A percentile compares a stretch with the other conserved stretches of the same genome.
Conservation (phyloP, 75 land plant genomes). For the Selaginella moellendorffii region DNA sequence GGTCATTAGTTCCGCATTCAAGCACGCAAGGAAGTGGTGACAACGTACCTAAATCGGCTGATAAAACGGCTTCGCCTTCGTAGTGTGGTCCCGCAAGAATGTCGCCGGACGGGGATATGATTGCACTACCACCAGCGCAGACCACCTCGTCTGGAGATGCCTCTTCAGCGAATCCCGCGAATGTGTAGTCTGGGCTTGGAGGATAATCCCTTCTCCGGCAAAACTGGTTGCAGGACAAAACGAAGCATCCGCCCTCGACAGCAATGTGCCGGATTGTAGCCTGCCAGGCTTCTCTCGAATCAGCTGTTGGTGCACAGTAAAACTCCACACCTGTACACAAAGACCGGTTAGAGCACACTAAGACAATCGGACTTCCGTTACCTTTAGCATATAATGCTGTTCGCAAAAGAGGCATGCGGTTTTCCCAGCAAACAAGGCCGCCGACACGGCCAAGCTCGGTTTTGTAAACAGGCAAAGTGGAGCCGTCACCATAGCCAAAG, state of each 20-base stretch:
- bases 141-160: conserved; percentile 63
- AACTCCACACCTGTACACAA: conserved; percentile 59
- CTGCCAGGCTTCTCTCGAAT: conserved; percentile 72
- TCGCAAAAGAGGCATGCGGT: conserved; percentile 89
- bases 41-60: conserved; percentile 72
- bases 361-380: conserved; percentile 8
- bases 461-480: conserved; percentile 85
- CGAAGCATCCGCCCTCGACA: conserved; percentile 91
- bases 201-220: conserved; percentile 90
- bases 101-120: conserved; percentile 76
- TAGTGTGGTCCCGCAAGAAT: conserved; percentile 88
- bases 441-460: conserved; percentile 79
- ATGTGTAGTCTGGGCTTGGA: conserved; percentile 78
- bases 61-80: conserved; percentile 77
- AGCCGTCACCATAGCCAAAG: conserved; percentile 98
- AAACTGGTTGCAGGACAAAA: conserved; percentile 89
- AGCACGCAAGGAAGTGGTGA: too few relatives aligned
- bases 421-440: conserved; percentile 94
- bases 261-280: conserved; percentile 90
- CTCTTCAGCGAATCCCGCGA: conserved; percentile 44
- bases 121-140: conserved; percentile 91
- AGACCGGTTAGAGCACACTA: not conserved
- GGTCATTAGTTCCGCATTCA: too few relatives aligned
- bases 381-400: conserved; percentile 95
- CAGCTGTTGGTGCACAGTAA: conserved; percentile 98